Percentiles rank a stretch among this genome's conserved stretches.
Evolutionary conservation across 768 basidiomycete species (phyloP).

Genomic region (Mycena chlorophos): DNA sequence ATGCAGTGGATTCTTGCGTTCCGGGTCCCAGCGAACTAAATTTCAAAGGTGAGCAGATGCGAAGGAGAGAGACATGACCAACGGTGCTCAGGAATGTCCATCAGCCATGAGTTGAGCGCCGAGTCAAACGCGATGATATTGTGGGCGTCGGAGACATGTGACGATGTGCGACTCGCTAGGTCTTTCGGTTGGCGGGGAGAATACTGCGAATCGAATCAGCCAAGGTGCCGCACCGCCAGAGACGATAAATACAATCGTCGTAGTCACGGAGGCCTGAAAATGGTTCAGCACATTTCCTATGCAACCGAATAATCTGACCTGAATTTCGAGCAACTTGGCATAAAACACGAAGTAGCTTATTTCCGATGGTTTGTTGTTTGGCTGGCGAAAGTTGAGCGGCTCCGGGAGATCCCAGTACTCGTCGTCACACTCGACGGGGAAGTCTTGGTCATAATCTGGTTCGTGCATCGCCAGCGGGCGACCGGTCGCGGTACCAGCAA

Average conservation of each 20-base stretch:
- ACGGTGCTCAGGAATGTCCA: constrained; percentile 64
- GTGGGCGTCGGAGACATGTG: constrained; percentile 59
- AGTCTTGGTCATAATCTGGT: constrained; percentile 74
- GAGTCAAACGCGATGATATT: constrained; percentile 75
- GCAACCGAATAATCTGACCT: no score
- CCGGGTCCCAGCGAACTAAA: constrained; percentile 47
- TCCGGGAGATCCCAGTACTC: constrained; percentile 72
- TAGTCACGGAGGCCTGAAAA: constrained; percentile 49
- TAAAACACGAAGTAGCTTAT: constrained; percentile 58
- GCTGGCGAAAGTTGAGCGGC: constrained; percentile 65
- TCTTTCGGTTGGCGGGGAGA: constrained; percentile 67
- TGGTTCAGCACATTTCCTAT: neutral
- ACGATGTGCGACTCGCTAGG: constrained; percentile 43
- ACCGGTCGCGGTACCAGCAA: constrained; percentile 56
- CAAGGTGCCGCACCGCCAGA: neutral
- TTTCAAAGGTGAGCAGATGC: constrained; percentile 43
- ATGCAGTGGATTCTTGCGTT: constrained; percentile 38
- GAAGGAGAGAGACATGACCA: constrained; percentile 30
- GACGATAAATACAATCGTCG: constrained; percentile 49
- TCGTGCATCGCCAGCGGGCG: constrained; percentile 72
- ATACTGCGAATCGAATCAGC: constrained; percentile 47
- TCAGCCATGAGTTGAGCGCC: constrained; percentile 74
- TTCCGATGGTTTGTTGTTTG: constrained; percentile 52
- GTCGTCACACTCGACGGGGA: constrained; percentile 62
- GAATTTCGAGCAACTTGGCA: constrained; percentile 60